Evolutionary conservation across 495 filamentous ascomycete species (phyloP), one percentile per base, ranked within the genome.

Genomic region (Xylaria flabelliformis): DNA sequence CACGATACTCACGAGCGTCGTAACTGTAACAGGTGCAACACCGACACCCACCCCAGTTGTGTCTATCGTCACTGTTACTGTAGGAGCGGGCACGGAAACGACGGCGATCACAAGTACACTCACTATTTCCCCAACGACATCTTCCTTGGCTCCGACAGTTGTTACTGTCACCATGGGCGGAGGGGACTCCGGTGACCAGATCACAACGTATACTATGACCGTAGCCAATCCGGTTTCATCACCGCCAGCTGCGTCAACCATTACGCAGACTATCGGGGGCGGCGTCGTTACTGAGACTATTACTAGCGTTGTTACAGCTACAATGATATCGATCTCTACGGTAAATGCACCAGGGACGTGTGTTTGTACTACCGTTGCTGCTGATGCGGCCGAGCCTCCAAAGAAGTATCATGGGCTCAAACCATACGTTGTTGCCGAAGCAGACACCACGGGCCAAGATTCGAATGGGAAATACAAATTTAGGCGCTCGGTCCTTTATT

Each of bases 151-250:
- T 24, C 58, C 71, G 0, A 34, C 42, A 10, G 61, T 73, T 29
- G 69, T 75, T n/a, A 77, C 75, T 7, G 62, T 72, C 29, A 77
- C 73, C 36, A 70, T 75, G 15, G 53, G 50, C 6, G 69, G 74
- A 6, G 70, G 64, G 26, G 64, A 68, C 4, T 34, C 21, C 29
- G 71, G 69, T 32, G 46, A 41, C 46, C 50, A 62, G 21, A 58
- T 34, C 53, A 66, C 53, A 21, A 73, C 71, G n/a, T 56, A 74
- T 3, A 67, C 66, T 17, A 58, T 72, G 71, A 78, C 75, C 34
- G 39, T 55, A 19, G 59, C 50, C 39, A 39, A 71, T 17, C 66
- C 58, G 55, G 65, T 29, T 70, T 69, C 36, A 51, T 64, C 46
- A 39, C 19, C 17, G 32, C 48, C 66, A 17, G 21, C 41, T 44